These are phyloP conservation scores for Penicillium sp. DNA, from an alignment of 2,329 filamentous ascomycete genomes.

Conservation along the genomic window DNA sequence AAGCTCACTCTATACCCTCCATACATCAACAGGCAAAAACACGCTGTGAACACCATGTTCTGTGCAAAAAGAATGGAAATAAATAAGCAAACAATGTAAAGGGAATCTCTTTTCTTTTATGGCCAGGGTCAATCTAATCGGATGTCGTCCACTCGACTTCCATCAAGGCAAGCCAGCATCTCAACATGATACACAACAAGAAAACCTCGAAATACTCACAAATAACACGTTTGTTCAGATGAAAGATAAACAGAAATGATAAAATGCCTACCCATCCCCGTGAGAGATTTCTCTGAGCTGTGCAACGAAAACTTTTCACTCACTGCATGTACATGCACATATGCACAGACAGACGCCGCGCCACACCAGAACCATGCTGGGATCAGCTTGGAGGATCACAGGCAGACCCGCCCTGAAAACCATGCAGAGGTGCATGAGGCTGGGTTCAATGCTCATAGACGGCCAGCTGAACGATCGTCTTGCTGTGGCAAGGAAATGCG, in stretches of 20 bases:
- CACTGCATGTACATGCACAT: conserved; percentile 14
- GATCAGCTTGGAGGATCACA: conserved; percentile 15
- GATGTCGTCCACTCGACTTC: conserved; percentile 3
- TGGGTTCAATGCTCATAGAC: conserved; percentile 1
- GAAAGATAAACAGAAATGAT: neutral
- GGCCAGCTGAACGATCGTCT: conserved; percentile 9
- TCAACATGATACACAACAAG: conserved; percentile 6
- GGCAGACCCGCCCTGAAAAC: conserved; percentile 15
- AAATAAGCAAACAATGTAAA: neutral
- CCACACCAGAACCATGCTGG: conserved; percentile 13
- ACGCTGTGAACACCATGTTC: neutral
- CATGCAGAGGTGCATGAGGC: conserved; percentile 16
- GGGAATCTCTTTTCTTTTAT: neutral
- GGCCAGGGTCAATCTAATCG: conserved; percentile 13
- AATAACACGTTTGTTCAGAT: conserved; percentile 1
- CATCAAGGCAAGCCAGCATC: conserved; percentile 4
- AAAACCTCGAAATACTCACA: neutral
- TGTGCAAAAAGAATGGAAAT: conserved; percentile 2
- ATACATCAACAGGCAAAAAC: conserved; percentile 1
- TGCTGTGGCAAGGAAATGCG: conserved; percentile 6
- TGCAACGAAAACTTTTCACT: conserved; percentile 14
- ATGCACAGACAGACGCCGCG: conserved; percentile 19
- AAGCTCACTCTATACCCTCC: neutral
- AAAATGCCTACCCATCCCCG: conserved; percentile 3
- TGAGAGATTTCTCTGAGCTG: conserved; percentile 9